Evolutionary conservation across 164 flowering plant species (phyloP).

Genomic region (Amborella trichopoda): DNA sequence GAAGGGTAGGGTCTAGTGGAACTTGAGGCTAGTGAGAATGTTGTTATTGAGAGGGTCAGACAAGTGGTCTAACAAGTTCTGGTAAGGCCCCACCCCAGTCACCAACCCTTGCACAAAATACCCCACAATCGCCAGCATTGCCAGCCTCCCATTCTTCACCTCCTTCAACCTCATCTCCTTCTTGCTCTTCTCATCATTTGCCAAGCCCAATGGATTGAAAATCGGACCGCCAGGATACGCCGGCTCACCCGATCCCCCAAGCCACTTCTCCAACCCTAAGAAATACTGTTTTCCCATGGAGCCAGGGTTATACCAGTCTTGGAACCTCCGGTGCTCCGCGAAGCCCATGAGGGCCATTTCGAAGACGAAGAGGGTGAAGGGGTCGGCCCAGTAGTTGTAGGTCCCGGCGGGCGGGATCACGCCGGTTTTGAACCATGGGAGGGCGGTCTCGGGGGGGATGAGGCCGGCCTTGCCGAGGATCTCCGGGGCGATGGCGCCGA

Average conservation of each 20-base stretch:
- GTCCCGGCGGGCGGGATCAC: constrained; percentile 89
- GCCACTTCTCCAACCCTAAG: constrained; percentile 65
- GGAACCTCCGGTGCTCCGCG: constrained; percentile 92
- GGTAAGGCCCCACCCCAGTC: constrained; percentile 90
- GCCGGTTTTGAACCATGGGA: constrained; percentile 91
- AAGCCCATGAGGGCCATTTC: constrained; percentile 98
- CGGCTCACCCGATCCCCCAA: constrained; percentile 55
- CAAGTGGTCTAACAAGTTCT: constrained; percentile 90
- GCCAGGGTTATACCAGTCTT: constrained; percentile 79
- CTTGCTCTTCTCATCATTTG: constrained; percentile 85
- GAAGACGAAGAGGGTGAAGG: constrained; percentile 71
- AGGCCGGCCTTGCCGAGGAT: constrained; percentile 16
- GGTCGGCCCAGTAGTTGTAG: constrained; percentile 85
- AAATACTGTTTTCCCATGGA: constrained; percentile 86
- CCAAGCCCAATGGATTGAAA: constrained; percentile 82
- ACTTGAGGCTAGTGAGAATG: constrained; percentile 85
- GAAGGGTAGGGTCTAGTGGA: constrained; percentile 74
- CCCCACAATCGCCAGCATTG: constrained; percentile 92
- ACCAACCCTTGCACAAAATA: constrained; percentile 74
- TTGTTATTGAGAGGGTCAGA: constrained; percentile 93
- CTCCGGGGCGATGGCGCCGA: constrained; percentile 11
- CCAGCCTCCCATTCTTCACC: constrained; percentile 91
- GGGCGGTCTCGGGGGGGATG: constrained; percentile 75
- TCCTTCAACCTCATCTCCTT: constrained; percentile 90
- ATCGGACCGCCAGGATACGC: constrained; percentile 34